Evolutionary conservation across 192 early-diverging fungal species (phyloP), one percentile per base, ranked within the genome.

Genomic region (Coemansia sp.): DNA sequence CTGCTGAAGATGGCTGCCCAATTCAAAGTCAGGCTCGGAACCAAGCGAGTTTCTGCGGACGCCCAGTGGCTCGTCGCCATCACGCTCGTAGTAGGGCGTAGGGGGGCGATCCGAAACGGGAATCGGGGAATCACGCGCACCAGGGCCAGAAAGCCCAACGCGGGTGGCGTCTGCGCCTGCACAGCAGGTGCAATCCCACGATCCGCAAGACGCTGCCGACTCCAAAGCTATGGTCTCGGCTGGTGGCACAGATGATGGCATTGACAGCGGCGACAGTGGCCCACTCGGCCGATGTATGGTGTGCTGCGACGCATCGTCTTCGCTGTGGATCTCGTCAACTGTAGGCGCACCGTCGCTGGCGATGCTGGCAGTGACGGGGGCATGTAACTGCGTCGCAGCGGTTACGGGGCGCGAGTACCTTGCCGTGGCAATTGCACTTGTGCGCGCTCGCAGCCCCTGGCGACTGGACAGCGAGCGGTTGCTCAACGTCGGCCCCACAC

Each of bases 391-490:
- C 1, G 64, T 21, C 50, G 56, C 64, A 4, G 58, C 59, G 2
- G 46, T 52, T n/a, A 60, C 59, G 1, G 59, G 66, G 4, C 42
- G 57, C 51, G 55, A 63, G 51, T 54, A 60, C 51, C 55, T 32
- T 10, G 33, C n/a, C 50, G 61, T 46, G 6, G 56, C 42, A 56
- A 63, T 55, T 25, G 54, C 68, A 51, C 68, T 70, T 21, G 71
- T 51, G 33, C 61, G 66, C 24, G 66, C 62, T 19, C 54, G 42
- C 54, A 61, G 67, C 11, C 59, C 63, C 20, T 59, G 55, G 24
- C 70, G 61, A 59, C 70, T 61, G 57, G 69, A 58, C 69, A 71
- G 69, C 62, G 69, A 71, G 54, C 67, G 66, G 63, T 63, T 69
- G 72, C 61, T 63, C 19, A 75, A 51, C 42, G 72, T 63, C 56